Conservation (phyloP, 2,329 filamentous ascomycete species). For the Leptodontidium sp. region DNA sequence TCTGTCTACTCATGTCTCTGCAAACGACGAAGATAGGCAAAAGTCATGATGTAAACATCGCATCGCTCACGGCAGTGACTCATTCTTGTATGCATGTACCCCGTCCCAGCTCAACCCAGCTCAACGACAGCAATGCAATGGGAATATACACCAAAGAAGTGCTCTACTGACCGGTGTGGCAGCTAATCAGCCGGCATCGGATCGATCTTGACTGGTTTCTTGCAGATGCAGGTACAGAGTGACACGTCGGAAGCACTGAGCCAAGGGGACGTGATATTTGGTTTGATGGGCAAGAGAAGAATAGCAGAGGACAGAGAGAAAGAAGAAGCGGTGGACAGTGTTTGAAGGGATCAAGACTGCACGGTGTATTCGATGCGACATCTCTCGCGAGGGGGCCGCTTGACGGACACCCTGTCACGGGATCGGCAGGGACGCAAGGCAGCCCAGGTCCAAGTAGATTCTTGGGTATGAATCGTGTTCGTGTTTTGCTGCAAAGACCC, state of each 20-base stretch:
- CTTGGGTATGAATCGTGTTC: background rate
- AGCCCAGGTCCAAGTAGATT: too few species aligned
- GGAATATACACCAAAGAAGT: background rate
- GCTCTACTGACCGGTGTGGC: background rate
- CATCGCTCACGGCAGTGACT: background rate
- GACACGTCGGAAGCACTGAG: background rate
- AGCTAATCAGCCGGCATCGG: background rate
- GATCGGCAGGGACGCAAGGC: background rate
- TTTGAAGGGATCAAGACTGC: background rate
- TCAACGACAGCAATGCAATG: too few species aligned
- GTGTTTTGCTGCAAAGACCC: background rate
- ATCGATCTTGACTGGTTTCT: background rate
- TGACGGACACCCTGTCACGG: background rate
- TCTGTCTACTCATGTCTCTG: background rate
- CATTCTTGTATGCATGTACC: background rate
- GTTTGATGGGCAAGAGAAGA: background rate
- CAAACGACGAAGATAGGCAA: background rate
- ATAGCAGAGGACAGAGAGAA: too few species aligned
- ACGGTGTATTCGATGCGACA: background rate
- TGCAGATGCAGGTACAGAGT: background rate
- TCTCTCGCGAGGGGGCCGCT: background rate
- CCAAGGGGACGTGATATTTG: background rate
- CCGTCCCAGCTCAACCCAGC: too few species aligned
- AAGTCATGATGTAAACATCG: constrained; percentile 6
- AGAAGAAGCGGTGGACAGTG: background rate